Conservation (phyloP, 805 yeast genomes). For the Candida pini region DNA sequence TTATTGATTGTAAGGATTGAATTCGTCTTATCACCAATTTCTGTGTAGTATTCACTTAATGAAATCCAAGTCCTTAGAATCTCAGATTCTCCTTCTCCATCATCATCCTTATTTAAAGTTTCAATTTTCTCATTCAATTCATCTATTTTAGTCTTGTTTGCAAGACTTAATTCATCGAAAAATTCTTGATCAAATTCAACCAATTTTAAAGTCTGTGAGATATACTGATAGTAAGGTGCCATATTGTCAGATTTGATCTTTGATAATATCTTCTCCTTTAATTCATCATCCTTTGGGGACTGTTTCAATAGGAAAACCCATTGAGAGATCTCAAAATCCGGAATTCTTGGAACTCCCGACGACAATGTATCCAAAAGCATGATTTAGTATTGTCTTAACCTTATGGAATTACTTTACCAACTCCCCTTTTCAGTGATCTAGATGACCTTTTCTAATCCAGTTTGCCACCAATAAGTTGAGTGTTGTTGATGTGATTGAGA, state of each 20-base stretch:
- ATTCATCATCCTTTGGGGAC: slow-evolving; percentile 20
- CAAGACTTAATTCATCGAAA: slow-evolving; percentile 43
- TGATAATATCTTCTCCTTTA: slow-evolving; percentile 41
- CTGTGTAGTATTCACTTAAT: slow-evolving; percentile 84
- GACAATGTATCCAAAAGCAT: slow-evolving; percentile 34
- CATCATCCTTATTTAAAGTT: slow-evolving; percentile 60
- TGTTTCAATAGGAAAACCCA: slow-evolving; percentile 58
- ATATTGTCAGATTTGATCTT: slow-evolving; percentile 56
- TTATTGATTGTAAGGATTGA: slow-evolving; percentile 63
- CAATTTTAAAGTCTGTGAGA: slow-evolving; percentile 41
- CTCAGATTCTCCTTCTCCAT: slow-evolving; percentile 90
- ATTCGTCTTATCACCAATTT: slow-evolving; percentile 72
- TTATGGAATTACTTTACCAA: too few species aligned
- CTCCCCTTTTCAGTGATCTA: too few species aligned
- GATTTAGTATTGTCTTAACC: too few species aligned
- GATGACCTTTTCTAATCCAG: too few species aligned
- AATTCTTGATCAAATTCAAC: slow-evolving; percentile 56
- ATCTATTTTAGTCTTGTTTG: slow-evolving; percentile 51
- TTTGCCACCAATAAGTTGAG: too few species aligned
- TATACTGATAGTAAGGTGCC: slow-evolving; percentile 78
- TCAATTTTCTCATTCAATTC: slow-evolving; percentile 49
- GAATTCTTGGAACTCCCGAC: slow-evolving; percentile 56
- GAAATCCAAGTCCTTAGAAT: slow-evolving; percentile 68
- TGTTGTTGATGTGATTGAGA: too few species aligned
- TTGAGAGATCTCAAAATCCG: slow-evolving; percentile 81